Base-by-base conservation (phyloP, 1,139 yeast genomes). In the Insectozyma bohioensis region DNA sequence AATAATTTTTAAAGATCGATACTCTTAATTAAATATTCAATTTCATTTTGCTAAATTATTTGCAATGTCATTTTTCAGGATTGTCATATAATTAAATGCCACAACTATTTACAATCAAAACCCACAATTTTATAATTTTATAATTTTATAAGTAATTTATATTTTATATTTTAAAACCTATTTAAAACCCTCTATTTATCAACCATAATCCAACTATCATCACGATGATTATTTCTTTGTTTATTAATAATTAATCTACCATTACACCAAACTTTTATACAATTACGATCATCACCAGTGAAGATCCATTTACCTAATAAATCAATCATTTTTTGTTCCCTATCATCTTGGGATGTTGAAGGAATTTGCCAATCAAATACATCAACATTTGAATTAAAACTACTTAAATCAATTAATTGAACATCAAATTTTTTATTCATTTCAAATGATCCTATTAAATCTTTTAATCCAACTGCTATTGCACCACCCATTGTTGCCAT, bases 401-500 rank as follows among this genome's bases (percentile, higher is more conserved):
- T 15, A 25, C 58, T 57, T 35, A 90, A 60, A 49, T 85, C 86
- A 31, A 92, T 72, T 41, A 85, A 58, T 58, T 88, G 97, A 2
- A 81, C 80, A 58, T 92, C 98, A 65, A 86, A 92, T 46, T 73
- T 72, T 62, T 86, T 85, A 17, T 95, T 95, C 10, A 69, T 62
- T 11, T 63, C 76, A 54, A 92, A 88, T 18, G 80, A 67, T 0
- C 98, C 98, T 5, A 86, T 56, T 33, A 56, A 54, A 24, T 71
- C 55, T 1, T 64, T 73, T 51, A 86, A 52, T 5, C 78, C 78
- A 25, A 87, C 74, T 6, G 88, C 92, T 30, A 67, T 64, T 1
- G 98, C 97, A 18, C 98, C 97, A 17, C 97, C 97, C 45, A 78
- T 63, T 0, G 98, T 90, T 0, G 92, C 92, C 62, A 92, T 67